Base-by-base conservation (phyloP, 208 protist genomes). In the Leishmania tarentolae region DNA sequence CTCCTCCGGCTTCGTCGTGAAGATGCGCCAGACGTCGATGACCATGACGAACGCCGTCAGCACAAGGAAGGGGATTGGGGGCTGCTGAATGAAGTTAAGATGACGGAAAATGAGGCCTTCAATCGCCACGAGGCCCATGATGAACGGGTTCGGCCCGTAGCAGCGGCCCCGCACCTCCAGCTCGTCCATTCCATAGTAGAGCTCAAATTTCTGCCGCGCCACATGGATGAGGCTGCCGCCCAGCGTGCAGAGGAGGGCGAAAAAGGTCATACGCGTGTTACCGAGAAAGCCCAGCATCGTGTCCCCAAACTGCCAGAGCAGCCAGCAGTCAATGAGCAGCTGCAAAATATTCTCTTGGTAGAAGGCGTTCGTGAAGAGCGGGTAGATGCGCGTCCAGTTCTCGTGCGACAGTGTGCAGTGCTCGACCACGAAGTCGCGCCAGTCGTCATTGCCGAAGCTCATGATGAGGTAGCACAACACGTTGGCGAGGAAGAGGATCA, bases 321-420 rank as follows among this genome's bases (percentile, higher is more conserved):
- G 84, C 92, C 92, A 97, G 75, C 88, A 90, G 78, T 97, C 94
- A 72, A 97, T 97, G 35, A 92, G 79, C 47, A 97, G 88, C 86
- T 97, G 94, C 50, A 97, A 86, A n/a, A 96, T 73, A 82, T 97
- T 93, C 78, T 97, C 92, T 76, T 97, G 94, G 82, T 96, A 97
- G 71, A 97, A 84, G 63, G 87, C 86, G 86, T 94, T 94, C 53
- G 94, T 97, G 82, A 97, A 93, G 84, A 97, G 82, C 4, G 94
- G 94, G 84, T 97, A 97, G 66, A 97, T 86, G 46, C 84, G 81
- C 69, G 82, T 79, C 53, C 85, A 92, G 85, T 97, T 97, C 70
- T 95, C 94, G 79, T 93, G 91, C 31, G 92, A 96, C 3, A 97
- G 87, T 7, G 94, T 97, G 78, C 94, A 96, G 88, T 97, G 93